phyloP scores from a whole-genome alignment of 2,329 filamentous ascomycete species.

The Passalora sequoiae region DNA sequence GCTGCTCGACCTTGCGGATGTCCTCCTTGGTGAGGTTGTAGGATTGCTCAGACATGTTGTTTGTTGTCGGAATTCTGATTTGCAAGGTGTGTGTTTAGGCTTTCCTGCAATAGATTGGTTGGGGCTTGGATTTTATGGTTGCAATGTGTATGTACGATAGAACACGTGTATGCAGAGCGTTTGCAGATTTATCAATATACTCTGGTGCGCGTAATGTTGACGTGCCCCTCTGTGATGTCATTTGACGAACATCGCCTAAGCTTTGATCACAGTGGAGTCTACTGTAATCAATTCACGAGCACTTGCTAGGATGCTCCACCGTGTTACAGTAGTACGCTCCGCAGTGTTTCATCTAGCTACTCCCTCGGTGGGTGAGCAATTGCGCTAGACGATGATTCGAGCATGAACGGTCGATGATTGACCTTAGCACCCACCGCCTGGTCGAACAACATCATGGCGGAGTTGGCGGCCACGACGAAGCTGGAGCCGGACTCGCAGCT shows the following conservation, averaged over 20 bases:
- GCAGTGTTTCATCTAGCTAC: too few relatives aligned
- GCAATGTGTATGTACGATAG: too few relatives aligned
- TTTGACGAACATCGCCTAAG: too few relatives aligned
- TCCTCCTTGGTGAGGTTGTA: constrained; percentile 48
- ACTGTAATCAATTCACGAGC: too few relatives aligned
- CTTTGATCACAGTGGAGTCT: too few relatives aligned
- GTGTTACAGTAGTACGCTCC: too few relatives aligned
- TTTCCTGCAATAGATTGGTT: constrained; percentile 3
- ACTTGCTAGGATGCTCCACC: too few relatives aligned
- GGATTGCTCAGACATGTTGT: constrained; percentile 37
- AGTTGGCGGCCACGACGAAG: constrained; percentile 53
- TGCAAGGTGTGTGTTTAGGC: constrained; percentile 4
- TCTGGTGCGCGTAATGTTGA: neutral
- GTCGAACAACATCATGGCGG: constrained; percentile 44
- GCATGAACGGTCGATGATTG: neutral
- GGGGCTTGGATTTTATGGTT: too few relatives aligned
- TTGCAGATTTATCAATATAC: neutral
- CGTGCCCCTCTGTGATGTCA: too few relatives aligned
- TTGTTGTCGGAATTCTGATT: too few relatives aligned
- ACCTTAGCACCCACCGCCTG: too few relatives aligned
- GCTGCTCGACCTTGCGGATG: constrained; percentile 45
- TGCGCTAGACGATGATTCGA: neutral
- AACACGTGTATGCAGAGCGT: neutral
- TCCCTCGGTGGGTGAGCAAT: neutral
- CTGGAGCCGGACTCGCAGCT: constrained; percentile 72